Base-by-base conservation (phyloP, 352 stramenopile genomes). In the Pythium apleroticum region DNA sequence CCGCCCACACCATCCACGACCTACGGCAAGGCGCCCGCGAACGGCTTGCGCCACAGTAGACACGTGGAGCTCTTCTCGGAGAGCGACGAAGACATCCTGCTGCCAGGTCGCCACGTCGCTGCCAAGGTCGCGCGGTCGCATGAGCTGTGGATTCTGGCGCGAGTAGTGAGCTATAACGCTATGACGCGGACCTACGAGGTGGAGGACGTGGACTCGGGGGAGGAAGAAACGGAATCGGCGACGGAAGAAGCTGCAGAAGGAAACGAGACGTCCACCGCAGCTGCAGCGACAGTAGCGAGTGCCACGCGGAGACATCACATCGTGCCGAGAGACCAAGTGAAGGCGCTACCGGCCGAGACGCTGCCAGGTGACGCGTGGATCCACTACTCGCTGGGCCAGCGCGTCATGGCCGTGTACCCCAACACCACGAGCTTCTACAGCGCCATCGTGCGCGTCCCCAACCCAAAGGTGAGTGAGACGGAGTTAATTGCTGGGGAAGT, bases 381-480 rank as follows among this genome's bases (percentile, higher is more conserved):
- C 61, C 90, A 77, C 33, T 93, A 89, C 66, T 69, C 70, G 17
- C 90, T 98, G 54, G 91, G 96, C 41, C 89, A 97, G 27, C 78
- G 84, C 60, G 96, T 98, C 37, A 97, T 99, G 90, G 97, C 97
- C 48, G 98, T 99, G 72, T 99, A 99, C 74, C 97, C 97, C 8
- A 97, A 98, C 78, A 99, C 96, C 15, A 99, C 96, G 17, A 97
- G 83, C 55, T 99, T 99, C 73, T 99, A 99, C 69, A 82, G 92
- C 24, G 93, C 89, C 30, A 92, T 95, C 14, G 88, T 99, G 30
- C 89, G 85, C 30, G 75, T 95, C 28, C 96, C 96, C 17, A 95
- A 97, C 41, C 96, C 93, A 35, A 83, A 71, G 69, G 81, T 91
- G 59, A 73, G 52, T 65, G 33, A 37, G 17, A n/a, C n/a, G n/a